A percentile compares a stretch with the other conserved stretches of the same genome.
Conservation (phyloP, 2,329 filamentous ascomycete species). For the Penicillium italicum region DNA sequence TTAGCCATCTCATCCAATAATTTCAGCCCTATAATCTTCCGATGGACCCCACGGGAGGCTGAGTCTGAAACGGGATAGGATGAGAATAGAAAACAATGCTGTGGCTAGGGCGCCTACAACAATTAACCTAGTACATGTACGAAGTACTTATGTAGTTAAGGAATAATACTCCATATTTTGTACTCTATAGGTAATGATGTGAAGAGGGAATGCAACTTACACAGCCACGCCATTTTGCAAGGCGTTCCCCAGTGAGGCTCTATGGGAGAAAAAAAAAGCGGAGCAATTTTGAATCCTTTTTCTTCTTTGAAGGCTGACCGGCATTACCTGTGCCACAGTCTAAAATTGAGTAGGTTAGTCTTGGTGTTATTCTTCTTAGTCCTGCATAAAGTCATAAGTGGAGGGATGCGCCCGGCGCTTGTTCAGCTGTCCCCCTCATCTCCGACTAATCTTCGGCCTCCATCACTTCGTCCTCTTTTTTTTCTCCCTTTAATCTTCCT, state of each 20-base stretch:
- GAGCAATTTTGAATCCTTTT: background rate
- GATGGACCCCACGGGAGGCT: background rate
- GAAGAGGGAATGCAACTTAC: background rate
- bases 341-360: background rate
- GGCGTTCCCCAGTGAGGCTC: background rate
- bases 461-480: background rate
- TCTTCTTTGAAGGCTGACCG: slow-evolving; percentile 1
- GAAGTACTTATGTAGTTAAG: too few relatives aligned
- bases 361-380: background rate
- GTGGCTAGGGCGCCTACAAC: background rate
- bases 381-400: background rate
- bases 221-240: background rate
- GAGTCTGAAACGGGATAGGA: background rate
- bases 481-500: background rate
- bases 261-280: background rate
- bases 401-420: slow-evolving; percentile 10
- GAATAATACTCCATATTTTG: background rate
- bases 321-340: background rate
- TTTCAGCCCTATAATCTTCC: background rate
- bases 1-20: background rate
- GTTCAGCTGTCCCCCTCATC: slow-evolving; percentile 9
- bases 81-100: background rate
- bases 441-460: slow-evolving; percentile 9
- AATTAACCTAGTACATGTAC: background rate
- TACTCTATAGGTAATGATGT: background rate